These are phyloP conservation scores for Metarhizium brunneum DNA, from an alignment of 2,329 filamentous ascomycete genomes.

Conservation along the genomic window DNA sequence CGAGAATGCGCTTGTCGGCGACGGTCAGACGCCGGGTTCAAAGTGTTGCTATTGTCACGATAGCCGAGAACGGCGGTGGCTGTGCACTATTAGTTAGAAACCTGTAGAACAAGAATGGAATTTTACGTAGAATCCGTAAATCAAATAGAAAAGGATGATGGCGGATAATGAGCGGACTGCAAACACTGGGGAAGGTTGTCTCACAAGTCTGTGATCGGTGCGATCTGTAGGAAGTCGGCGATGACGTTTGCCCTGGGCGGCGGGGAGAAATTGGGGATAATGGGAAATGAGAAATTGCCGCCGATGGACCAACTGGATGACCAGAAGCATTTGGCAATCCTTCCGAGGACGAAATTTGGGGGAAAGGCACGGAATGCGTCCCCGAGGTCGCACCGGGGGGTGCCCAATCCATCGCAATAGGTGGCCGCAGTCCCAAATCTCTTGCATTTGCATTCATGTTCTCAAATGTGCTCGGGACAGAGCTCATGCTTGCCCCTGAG, in stretches of 20 bases:
- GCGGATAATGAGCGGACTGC: not conserved
- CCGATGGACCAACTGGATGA: constrained; percentile 11
- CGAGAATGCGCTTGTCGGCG: constrained; percentile 17
- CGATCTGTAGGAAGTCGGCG: not conserved
- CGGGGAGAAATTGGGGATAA: constrained; percentile 3
- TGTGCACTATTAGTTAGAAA: not conserved
- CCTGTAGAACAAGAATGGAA: too few relatives aligned
- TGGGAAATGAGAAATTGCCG: constrained; percentile 10
- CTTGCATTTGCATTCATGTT: not conserved
- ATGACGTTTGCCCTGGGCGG: constrained; percentile 2
- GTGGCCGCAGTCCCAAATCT: constrained; percentile 1
- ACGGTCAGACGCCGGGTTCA: constrained; percentile 13
- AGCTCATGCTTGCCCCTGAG: not conserved
- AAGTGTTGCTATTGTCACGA: constrained; percentile 2
- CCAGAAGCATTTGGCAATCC: constrained; percentile 10
- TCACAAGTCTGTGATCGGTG: constrained; percentile 5
- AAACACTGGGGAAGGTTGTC: not conserved
- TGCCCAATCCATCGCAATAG: constrained; percentile 2
- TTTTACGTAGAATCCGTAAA: not conserved
- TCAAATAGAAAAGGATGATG: not conserved
- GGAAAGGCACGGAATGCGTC: constrained; percentile 10
- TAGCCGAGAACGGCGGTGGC: not conserved
- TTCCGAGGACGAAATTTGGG: constrained; percentile 10
- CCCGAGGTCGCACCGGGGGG: constrained; percentile 12
- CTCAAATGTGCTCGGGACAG: not conserved